Percentiles rank a stretch among this genome's conserved stretches.
Evolutionary conservation across 495 filamentous ascomycete species (phyloP).

Genomic region (Mycothermus thermophilus): DNA sequence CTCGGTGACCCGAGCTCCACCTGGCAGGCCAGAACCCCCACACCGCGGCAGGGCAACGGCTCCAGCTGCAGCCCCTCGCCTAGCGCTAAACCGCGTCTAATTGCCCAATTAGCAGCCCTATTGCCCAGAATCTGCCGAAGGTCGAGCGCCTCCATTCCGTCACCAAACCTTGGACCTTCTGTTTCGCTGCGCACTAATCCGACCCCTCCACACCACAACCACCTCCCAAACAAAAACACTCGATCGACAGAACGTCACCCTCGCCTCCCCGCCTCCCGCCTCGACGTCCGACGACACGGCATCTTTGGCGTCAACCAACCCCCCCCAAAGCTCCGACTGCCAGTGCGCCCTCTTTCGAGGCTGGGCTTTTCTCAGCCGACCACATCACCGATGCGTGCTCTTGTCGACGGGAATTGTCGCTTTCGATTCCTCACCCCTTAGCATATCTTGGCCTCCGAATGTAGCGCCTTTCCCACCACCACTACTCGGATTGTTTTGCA

Average conservation of each 20-base stretch:
- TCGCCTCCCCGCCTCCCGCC: too few species aligned
- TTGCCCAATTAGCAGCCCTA: constrained; percentile 5
- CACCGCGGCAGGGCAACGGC: too few species aligned
- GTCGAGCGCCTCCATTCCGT: constrained; percentile 14
- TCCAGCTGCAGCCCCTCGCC: too few species aligned
- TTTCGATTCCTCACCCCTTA: constrained; percentile 37
- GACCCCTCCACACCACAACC: too few species aligned
- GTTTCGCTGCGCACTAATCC: too few species aligned
- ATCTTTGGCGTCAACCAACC: not conserved
- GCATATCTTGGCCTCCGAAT: constrained; percentile 27
- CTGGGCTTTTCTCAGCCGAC: constrained; percentile 8
- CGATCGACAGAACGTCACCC: too few species aligned
- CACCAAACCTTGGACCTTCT: constrained; percentile 12
- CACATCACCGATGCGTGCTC: constrained; percentile 34
- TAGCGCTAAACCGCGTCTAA: constrained; percentile 5
- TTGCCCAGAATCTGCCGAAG: constrained; percentile 8
- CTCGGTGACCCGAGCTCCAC: too few species aligned
- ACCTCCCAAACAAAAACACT: too few species aligned
- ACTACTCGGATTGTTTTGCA: too few species aligned
- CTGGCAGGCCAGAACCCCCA: too few species aligned
- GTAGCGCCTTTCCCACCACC: constrained; percentile 15
- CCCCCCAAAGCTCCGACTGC: not conserved
- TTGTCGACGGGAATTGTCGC: constrained; percentile 29
- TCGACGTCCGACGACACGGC: constrained; percentile 3
- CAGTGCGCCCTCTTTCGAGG: constrained; percentile 11